phyloP scores from a whole-genome alignment of 1,284 basidiomycete genomes.

The Marasmius sp. region DNA sequence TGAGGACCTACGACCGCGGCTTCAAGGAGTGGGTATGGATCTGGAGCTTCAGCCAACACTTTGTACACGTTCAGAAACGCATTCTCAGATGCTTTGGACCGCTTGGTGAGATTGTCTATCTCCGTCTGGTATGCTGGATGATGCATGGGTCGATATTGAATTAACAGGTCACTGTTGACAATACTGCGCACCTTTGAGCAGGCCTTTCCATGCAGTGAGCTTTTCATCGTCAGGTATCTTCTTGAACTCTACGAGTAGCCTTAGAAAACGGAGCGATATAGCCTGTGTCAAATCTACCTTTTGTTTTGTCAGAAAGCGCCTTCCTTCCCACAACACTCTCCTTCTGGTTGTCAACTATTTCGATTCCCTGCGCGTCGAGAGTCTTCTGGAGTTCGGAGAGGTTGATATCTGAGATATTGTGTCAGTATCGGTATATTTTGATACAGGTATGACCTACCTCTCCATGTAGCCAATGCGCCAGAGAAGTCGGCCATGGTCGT shows the following conservation, averaged over 20 bases:
- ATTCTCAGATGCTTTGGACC: conserved; percentile 89
- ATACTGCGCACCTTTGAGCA: conserved; percentile 71
- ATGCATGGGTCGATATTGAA: not conserved
- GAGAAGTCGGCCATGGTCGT: conserved; percentile 61
- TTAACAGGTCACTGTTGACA: not conserved
- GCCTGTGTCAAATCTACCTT: conserved; percentile 55
- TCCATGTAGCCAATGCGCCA: conserved; percentile 85
- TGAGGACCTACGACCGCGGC: conserved; percentile 74
- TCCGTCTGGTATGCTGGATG: conserved; percentile 88
- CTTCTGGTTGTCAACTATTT: conserved; percentile 97
- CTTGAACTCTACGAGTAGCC: conserved; percentile 75
- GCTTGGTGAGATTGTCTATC: conserved; percentile 92
- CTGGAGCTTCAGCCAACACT: conserved; percentile 89
- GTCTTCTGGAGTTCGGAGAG: conserved; percentile 90
- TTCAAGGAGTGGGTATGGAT: conserved; percentile 95
- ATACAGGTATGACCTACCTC: conserved; percentile 48
- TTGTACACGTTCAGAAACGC: conserved; percentile 95
- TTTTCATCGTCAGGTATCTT: conserved; percentile 89
- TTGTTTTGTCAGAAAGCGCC: conserved; percentile 88
- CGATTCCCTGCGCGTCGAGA: conserved; percentile 86
- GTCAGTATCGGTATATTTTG: not conserved
- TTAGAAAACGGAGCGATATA: not conserved
- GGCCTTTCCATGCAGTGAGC: conserved; percentile 78
- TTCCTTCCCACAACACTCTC: conserved; percentile 93
- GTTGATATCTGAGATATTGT: conserved; percentile 67